Percentiles rank a stretch among this genome's conserved stretches.
Conservation (phyloP, 345 rosid genomes). For the Eucalyptus virginea region DNA sequence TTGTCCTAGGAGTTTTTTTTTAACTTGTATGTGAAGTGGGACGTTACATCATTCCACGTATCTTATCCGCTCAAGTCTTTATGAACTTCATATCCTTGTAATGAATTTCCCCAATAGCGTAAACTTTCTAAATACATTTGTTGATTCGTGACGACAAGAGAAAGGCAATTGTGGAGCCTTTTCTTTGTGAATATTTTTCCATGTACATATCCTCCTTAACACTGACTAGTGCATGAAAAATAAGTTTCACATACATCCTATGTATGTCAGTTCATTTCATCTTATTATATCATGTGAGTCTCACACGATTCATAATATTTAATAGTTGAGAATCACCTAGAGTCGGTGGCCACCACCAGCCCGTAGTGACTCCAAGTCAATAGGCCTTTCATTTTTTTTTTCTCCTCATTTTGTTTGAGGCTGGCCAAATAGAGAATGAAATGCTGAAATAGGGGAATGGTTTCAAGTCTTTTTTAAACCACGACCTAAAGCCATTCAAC, state of each 20-base stretch:
- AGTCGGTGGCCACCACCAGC: rapidly evolving
- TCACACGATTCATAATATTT: background rate
- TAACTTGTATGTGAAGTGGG: background rate
- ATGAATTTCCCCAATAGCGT: background rate
- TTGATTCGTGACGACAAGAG: background rate
- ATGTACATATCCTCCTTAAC: background rate
- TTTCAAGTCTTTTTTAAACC: background rate
- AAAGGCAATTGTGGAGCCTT: background rate
- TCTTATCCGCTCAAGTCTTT: background rate
- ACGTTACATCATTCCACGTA: background rate
- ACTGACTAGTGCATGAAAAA: background rate
- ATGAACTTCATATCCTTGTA: background rate
- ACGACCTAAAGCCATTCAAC: background rate
- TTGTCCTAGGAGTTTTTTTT: background rate
- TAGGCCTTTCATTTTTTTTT: no score
- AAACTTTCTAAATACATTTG: background rate
- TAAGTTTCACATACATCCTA: background rate
- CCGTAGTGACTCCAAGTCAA: background rate
- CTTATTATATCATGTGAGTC: background rate
- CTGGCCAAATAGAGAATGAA: background rate
- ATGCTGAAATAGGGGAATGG: background rate
- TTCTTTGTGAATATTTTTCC: background rate
- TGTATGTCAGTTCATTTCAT: background rate
- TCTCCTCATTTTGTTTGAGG: background rate
- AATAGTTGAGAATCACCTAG: rapidly evolving